Percentiles rank a stretch among this genome's conserved stretches.
Evolutionary conservation across 371 early-diverging fungal genomes (phyloP).

Genomic region (Syncephalastrum monosporum): DNA sequence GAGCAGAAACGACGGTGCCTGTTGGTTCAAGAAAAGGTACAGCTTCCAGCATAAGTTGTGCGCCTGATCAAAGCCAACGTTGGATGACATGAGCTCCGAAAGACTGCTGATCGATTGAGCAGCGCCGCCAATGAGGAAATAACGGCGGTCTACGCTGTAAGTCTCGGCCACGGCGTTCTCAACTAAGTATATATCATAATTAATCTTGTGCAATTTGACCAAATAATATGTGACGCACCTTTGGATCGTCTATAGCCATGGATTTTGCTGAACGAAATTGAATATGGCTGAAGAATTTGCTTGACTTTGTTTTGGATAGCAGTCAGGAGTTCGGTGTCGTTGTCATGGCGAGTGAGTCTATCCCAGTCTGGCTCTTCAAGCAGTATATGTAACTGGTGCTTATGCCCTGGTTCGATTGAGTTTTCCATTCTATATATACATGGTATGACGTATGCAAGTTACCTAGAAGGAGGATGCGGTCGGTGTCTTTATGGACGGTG

Average conservation of each 20-base stretch:
- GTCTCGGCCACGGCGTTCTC: slow-evolving; percentile 10
- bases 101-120: slow-evolving; percentile 27
- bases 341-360: slow-evolving; percentile 12
- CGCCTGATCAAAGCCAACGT: slow-evolving; percentile 29
- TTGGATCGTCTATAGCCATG: slow-evolving; percentile 28
- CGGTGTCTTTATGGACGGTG: slow-evolving; percentile 21
- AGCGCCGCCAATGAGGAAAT: slow-evolving; percentile 37
- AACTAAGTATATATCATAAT: slow-evolving; percentile 1
- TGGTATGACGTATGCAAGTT: slow-evolving; percentile 4
- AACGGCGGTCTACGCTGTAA: slow-evolving; percentile 24
- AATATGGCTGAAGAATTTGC: slow-evolving; percentile 31
- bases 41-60: slow-evolving; percentile 45
- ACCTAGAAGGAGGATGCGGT: slow-evolving; percentile 32
- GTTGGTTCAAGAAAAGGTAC: slow-evolving; percentile 16
- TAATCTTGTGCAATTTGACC: not conserved
- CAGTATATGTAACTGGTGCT: slow-evolving; percentile 24
- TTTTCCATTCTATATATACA: no score
- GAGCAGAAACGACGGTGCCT: slow-evolving; percentile 24
- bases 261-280: slow-evolving; percentile 24
- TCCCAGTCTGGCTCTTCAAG: slow-evolving; percentile 38
- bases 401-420: slow-evolving; percentile 21
- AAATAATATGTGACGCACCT: slow-evolving; percentile 18
- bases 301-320: slow-evolving; percentile 21
- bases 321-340: slow-evolving; percentile 32
- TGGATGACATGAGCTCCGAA: slow-evolving; percentile 27